These are phyloP conservation scores for Starmerella kuoi DNA, from an alignment of 805 yeast species.

Conservation along the genomic window DNA sequence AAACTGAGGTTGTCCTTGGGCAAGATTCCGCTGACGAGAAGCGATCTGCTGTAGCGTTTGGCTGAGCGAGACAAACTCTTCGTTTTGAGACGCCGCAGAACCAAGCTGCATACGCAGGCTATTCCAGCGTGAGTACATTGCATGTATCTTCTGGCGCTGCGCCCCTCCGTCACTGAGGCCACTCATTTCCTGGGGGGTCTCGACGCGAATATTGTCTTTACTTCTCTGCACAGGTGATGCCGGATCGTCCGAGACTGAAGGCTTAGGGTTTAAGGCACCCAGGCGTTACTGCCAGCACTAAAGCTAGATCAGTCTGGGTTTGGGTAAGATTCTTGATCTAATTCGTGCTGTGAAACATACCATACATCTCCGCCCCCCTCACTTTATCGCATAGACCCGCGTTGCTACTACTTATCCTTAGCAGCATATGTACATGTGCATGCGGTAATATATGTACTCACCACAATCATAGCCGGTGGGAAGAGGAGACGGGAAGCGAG, in stretches of 20 bases:
- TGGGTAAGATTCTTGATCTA: too few species aligned
- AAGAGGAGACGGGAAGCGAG: too few species aligned
- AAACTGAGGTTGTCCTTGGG: constrained; percentile 1
- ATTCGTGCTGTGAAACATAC: too few species aligned
- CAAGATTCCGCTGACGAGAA: constrained; percentile 1
- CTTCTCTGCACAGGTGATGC: not conserved
- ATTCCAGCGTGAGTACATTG: constrained; percentile 25
- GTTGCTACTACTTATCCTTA: too few species aligned
- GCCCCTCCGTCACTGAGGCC: constrained; percentile 11
- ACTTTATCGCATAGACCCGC: too few species aligned
- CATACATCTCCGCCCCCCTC: too few species aligned
- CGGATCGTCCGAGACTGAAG: not conserved
- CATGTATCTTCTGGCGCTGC: constrained; percentile 23
- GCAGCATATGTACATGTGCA: too few species aligned
- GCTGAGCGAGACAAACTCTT: constrained; percentile 25
- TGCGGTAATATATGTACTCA: too few species aligned
- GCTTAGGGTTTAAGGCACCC: constrained; percentile 4
- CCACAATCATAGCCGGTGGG: too few species aligned
- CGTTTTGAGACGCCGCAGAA: constrained; percentile 22
- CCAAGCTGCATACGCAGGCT: constrained; percentile 23
- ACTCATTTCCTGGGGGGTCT: constrained; percentile 9
- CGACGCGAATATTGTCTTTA: too few species aligned
- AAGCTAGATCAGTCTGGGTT: too few species aligned
- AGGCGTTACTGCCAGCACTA: too few species aligned
- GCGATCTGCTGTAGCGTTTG: constrained; percentile 18